A percentile compares a stretch with the other conserved stretches of the same genome.
Conservation (phyloP, 257 asterid species). For the Sherardia arvensis region DNA sequence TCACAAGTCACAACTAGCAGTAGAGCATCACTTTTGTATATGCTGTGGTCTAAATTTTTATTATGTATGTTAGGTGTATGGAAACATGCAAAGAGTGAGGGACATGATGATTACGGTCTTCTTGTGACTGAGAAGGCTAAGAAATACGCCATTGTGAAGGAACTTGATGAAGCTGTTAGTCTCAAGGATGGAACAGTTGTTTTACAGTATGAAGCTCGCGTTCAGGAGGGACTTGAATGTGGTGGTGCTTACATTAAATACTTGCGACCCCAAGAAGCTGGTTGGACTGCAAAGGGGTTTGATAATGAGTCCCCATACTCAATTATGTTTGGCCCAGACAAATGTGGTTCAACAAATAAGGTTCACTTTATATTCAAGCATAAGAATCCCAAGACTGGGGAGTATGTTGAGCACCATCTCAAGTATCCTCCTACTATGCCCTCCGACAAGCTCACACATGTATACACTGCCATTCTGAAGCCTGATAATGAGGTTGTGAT, state of each 20-base stretch:
- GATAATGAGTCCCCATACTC: conserved; percentile 89
- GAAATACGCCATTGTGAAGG: conserved; percentile 89
- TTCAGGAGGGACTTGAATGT: conserved; percentile 90
- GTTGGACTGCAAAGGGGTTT: conserved; percentile 75
- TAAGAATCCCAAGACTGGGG: conserved; percentile 77
- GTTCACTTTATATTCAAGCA: conserved; percentile 95
- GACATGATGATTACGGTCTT: conserved; percentile 93
- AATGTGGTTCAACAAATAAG: conserved; percentile 91
- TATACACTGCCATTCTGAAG: conserved; percentile 78
- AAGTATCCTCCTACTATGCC: conserved; percentile 90
- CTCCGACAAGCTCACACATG: conserved; percentile 83
- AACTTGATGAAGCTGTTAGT: conserved; percentile 46
- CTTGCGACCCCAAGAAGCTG: conserved; percentile 89
- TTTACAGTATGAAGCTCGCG: conserved; percentile 86
- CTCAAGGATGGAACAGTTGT: conserved; percentile 68
- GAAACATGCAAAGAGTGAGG: conserved; percentile 88
- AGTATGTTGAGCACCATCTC: conserved; percentile 87
- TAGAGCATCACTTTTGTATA: too few species aligned
- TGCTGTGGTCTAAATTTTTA: background rate
- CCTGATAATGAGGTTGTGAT: conserved; percentile 64
- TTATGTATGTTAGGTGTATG: conserved; percentile 56
- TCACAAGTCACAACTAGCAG: too few species aligned
- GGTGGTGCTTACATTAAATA: conserved; percentile 95
- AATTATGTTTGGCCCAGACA: conserved; percentile 97
- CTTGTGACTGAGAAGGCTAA: conserved; percentile 80